Base-by-base conservation (phyloP, 2,329 filamentous ascomycete genomes). In the Ophiocordyceps camponoti-rufipedis region DNA sequence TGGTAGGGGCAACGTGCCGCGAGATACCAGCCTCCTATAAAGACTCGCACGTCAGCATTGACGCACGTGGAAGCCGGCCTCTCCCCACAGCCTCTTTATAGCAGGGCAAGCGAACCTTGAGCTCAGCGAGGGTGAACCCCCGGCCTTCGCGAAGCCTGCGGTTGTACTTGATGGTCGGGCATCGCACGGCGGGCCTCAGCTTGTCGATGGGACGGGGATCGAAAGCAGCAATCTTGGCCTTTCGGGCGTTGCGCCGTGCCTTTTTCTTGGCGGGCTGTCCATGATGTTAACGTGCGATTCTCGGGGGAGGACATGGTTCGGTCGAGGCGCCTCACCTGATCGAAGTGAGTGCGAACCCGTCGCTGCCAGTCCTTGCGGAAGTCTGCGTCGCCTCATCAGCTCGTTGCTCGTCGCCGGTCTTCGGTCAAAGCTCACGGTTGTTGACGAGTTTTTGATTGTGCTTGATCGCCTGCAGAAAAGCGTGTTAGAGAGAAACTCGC, bases 291-390 rank as follows among this genome's bases (percentile, higher is more conserved):
- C 51, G 48, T 11, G 28, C 38, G 32, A 18, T 11, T 16, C 10
- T 35, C 31, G 35, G 32, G 32, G 42, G n/a, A 41, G 29, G 44
- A 18, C 42, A 29, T 44, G 18, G 42, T 42, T 47, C 41, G 31
- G n/a, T 47, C 38, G 38, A 28, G 3, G 16, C 43, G 16, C 52
- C 65, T 73, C 89, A 94, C 89, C 87, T 96, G 91, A 78, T 98
- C 87, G 76, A 98, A 98, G 80, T 98, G 91, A 72, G 85, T 85
- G 74, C 87, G 85, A 67, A 98, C 91, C 74, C 88, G 85, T 75
- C 87, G 85, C 74, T 96, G 88, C 91, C 91, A 98, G 79, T 98
- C 88, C 86, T 94, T 95, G 75, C 86, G 88, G 85, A 94, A 94
- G 69, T 95, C 85, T 91, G 63, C 56, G 46, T 47, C 44, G 23